Conservation (phyloP, 495 filamentous ascomycete species). For the Penicillium cataractarum region DNA sequence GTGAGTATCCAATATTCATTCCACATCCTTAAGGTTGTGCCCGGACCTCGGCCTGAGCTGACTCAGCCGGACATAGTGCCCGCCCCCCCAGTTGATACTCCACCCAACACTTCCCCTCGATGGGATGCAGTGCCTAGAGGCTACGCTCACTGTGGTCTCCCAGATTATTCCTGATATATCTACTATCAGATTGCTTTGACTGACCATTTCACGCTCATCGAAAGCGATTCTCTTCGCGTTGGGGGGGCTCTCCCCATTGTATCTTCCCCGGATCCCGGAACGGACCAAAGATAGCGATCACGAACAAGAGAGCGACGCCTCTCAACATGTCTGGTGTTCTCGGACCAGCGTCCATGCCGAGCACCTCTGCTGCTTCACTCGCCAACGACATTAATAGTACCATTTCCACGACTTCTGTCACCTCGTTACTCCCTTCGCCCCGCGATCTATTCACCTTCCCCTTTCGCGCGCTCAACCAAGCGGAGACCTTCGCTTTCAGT, state of each 20-base stretch:
- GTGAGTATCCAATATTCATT: neutral
- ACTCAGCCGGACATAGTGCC: conserved; percentile 14
- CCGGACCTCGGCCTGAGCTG: conserved; percentile 1
- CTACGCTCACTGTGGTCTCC: conserved; percentile 20
- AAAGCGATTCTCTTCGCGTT: conserved; percentile 9
- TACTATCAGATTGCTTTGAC: neutral
- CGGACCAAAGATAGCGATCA: conserved; percentile 21
- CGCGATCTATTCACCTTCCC: conserved; percentile 40
- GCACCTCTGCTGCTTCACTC: conserved; percentile 22
- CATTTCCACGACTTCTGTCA: conserved; percentile 23
- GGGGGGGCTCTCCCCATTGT: conserved; percentile 26
- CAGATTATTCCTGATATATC: neutral
- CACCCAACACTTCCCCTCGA: conserved; percentile 9
- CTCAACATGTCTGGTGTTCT: conserved; percentile 30
- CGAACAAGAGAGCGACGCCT: conserved; percentile 14
- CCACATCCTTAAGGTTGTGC: neutral
- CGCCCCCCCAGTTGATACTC: conserved; percentile 1
- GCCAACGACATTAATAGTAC: conserved; percentile 20
- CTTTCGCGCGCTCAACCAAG: conserved; percentile 43
- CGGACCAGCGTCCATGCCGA: conserved; percentile 23
- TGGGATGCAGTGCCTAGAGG: conserved; percentile 23
- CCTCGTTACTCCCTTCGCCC: conserved; percentile 35
- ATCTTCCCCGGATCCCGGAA: conserved; percentile 25
- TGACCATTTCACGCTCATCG: neutral
- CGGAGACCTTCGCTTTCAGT: conserved; percentile 42